Evolutionary conservation across 768 basidiomycete genomes (phyloP).

Genomic region (Asterophora lycoperdoides): DNA sequence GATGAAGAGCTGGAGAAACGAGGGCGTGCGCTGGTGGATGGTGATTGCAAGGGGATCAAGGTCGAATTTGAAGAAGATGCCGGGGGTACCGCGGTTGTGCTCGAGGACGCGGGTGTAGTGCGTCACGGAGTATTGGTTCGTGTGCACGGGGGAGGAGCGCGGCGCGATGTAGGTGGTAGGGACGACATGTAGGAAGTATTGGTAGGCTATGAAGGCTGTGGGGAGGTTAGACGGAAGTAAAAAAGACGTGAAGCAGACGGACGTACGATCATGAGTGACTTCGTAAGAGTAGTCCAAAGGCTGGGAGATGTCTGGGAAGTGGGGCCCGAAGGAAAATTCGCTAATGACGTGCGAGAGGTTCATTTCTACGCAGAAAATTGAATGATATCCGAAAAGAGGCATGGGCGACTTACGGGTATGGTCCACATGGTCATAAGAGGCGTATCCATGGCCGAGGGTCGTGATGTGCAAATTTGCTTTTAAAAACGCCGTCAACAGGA

Average conservation of each 20-base stretch:
- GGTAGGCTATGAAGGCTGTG: conserved; percentile 83
- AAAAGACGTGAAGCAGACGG: background rate
- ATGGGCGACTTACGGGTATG: conserved; percentile 58
- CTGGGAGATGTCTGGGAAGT: conserved; percentile 93
- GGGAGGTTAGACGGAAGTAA: conserved; percentile 1
- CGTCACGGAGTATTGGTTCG: conserved; percentile 91
- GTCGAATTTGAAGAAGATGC: conserved; percentile 98
- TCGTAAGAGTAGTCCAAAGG: conserved; percentile 92
- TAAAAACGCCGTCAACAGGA: background rate
- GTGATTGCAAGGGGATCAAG: conserved; percentile 85
- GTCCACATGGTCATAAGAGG: conserved; percentile 81
- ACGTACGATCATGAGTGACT: conserved; percentile 62
- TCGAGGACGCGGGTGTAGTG: conserved; percentile 78
- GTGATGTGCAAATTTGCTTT: conserved; percentile 91
- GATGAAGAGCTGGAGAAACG: conserved; percentile 77
- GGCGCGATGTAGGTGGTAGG: conserved; percentile 90
- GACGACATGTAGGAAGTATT: conserved; percentile 94
- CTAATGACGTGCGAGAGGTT: conserved; percentile 95
- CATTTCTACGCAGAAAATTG: conserved; percentile 56
- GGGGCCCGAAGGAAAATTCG: conserved; percentile 95
- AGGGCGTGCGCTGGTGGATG: conserved; percentile 84
- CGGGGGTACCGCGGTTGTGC: conserved; percentile 79
- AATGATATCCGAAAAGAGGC: no score
- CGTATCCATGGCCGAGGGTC: conserved; percentile 91
- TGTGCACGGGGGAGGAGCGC: conserved; percentile 57